Evolutionary conservation across 192 early-diverging fungal species (phyloP).

Genomic region (Bifiguratus adelaidae): DNA sequence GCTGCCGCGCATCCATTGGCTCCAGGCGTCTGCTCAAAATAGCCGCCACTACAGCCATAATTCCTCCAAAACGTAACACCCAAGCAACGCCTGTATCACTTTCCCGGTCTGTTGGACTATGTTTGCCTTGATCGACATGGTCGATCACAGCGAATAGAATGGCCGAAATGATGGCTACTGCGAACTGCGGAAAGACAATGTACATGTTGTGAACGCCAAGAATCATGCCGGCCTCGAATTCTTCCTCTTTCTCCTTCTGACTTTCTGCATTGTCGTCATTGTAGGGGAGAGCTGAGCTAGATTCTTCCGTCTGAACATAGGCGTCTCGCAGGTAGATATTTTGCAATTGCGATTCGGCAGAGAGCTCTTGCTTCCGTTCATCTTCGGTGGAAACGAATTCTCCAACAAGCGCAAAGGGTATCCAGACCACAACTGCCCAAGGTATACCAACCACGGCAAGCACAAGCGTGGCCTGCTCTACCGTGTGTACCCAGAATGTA

Average conservation of each 20-base stretch:
- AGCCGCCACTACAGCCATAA: constrained; percentile 57
- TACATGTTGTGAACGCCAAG: constrained; percentile 95
- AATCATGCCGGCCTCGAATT: constrained; percentile 55
- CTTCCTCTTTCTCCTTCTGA: constrained; percentile 8
- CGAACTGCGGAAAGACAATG: constrained; percentile 89
- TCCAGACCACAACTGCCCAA: constrained; percentile 87
- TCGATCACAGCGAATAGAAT: constrained; percentile 39
- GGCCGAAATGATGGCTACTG: constrained; percentile 62
- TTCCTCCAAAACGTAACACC: constrained; percentile 60
- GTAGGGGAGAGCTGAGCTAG: background rate
- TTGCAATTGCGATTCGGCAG: background rate
- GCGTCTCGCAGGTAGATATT: too few species aligned
- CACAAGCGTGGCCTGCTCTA: constrained; percentile 49
- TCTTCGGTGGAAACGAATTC: constrained; percentile 50
- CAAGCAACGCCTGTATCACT: constrained; percentile 31
- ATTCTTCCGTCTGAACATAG: background rate
- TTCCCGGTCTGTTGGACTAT: background rate
- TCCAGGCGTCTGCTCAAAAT: constrained; percentile 34
- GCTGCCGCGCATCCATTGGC: too few species aligned
- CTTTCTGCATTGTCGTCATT: background rate
- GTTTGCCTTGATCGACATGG: constrained; percentile 5
- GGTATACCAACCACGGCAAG: constrained; percentile 68
- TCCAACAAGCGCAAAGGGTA: constrained; percentile 87
- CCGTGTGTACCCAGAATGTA: constrained; percentile 48
- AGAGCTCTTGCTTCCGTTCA: constrained; percentile 10